Evolutionary conservation across 2,329 filamentous ascomycete genomes (phyloP), one percentile per base, ranked within the genome.

Genomic region (Fusarium sp.): DNA sequence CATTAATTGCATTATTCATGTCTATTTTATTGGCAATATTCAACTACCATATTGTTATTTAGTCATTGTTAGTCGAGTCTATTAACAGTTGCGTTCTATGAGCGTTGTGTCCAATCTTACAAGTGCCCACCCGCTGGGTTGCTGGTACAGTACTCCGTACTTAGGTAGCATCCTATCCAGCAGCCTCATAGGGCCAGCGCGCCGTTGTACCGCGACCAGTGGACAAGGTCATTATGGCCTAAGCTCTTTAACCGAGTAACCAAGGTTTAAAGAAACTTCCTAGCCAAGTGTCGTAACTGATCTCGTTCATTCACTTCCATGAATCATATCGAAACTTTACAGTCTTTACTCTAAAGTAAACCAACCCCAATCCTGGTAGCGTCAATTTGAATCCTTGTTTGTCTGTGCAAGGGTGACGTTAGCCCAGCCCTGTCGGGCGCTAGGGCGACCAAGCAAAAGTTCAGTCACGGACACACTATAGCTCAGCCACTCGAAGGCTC

Each of bases 361-460:
- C 28, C 28, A 24, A 24, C 24, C 26, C 26, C 26, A 41, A 51
- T 53, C 52, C 37, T 67, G 51, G 65, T 61, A 66, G 61, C 61
- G 56, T 56, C 56, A 62, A 62, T 51, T 45, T 45, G 39, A 24
- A 65, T n/a, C 61, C 65, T 41, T 52, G 54, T 59, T 39, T 32
- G 32, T 30, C 59, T 46, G 37, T 43, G 37, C 65, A 51, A 28
- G 60, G 43, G 60, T 68, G 54, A 33, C 44, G 33, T 56, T 68
- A 57, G 54, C 62, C 63, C 54, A 65, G 55, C 65, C 65, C 35
- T 53, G 52, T 47, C 65, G 51, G 52, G 57, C 66, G 66, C 66
- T 69, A 68, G 48, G 51, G 44, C 13, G 33, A 24, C 56, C 56
- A 57, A 53, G 45, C 45, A 48, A 44, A 66, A 48, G 40, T 47